Conservation (phyloP, 148 eudicot genomes). For the Polygonum maritimum region DNA sequence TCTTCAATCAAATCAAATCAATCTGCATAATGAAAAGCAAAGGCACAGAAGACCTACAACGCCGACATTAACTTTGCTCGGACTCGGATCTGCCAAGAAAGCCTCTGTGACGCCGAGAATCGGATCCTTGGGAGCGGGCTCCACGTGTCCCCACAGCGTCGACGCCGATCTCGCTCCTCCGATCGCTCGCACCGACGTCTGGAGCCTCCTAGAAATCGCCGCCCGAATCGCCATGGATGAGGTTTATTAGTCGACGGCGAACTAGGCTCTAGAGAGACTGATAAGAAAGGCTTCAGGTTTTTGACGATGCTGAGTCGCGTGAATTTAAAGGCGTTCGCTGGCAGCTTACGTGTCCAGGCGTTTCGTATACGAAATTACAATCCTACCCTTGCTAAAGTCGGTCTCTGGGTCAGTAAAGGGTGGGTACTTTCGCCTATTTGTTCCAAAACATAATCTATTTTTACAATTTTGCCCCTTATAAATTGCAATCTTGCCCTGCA, state of each 20-base stretch:
- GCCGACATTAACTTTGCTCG: conserved; percentile 82
- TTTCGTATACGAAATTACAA: neutral
- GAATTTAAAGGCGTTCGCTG: neutral
- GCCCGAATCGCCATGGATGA: conserved; percentile 34
- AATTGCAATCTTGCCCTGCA: too few species aligned
- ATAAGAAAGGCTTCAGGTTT: neutral
- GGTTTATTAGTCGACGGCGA: neutral
- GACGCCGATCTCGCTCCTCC: conserved; percentile 42
- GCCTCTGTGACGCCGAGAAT: conserved; percentile 97
- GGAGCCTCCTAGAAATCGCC: conserved; percentile 14
- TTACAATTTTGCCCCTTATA: too few species aligned
- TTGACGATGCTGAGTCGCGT: neutral
- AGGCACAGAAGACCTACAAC: conserved; percentile 43
- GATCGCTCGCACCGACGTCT: conserved; percentile 10
- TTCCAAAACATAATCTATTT: neutral
- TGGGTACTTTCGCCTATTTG: neutral
- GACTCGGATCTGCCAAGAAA: conserved; percentile 77
- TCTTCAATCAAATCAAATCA: neutral
- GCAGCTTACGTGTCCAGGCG: neutral
- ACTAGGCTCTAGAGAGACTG: neutral
- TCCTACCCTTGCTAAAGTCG: neutral
- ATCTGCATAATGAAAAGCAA: neutral
- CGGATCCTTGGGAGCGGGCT: conserved; percentile 86
- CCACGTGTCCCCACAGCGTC: conserved; percentile 73
- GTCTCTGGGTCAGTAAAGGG: neutral